phyloP scores from a whole-genome alignment of 768 basidiomycete genomes.

The Boletus rex-veris region DNA sequence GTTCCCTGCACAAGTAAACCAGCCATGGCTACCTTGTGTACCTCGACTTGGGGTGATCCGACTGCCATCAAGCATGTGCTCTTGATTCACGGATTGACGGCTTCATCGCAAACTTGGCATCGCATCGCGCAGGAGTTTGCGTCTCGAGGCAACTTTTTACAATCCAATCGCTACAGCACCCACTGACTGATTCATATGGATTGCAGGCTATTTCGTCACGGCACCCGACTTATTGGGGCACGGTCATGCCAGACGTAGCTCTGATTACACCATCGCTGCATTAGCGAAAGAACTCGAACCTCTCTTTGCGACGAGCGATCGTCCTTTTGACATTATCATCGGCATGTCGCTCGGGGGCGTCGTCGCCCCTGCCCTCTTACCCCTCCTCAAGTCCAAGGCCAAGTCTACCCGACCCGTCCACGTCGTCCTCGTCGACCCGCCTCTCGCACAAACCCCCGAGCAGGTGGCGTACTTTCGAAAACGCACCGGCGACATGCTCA shows the following conservation, averaged over 20 bases:
- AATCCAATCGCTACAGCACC: background rate
- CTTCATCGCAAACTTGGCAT: conserved; percentile 14
- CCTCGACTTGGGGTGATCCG: conserved; percentile 19
- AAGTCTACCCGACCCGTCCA: background rate
- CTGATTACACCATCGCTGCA: conserved; percentile 13
- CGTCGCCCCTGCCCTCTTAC: conserved; percentile 11
- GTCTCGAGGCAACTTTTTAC: conserved; percentile 10
- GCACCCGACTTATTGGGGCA: conserved; percentile 28
- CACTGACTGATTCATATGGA: background rate
- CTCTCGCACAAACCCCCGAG: conserved; percentile 1
- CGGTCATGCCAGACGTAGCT: conserved; percentile 2
- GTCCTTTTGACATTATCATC: conserved; percentile 12
- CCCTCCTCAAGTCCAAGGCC: conserved; percentile 5
- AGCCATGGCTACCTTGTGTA: background rate
- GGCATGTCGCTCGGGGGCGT: conserved; percentile 23
- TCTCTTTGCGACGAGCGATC: background rate
- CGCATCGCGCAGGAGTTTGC: conserved; percentile 14
- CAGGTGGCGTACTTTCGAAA: background rate
- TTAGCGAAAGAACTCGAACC: conserved; percentile 13
- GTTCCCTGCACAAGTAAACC: too few relatives aligned
- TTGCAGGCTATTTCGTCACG: conserved; percentile 22
- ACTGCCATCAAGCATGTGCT: conserved; percentile 13
- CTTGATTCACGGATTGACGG: conserved; percentile 19
- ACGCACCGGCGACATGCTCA: accelerated
- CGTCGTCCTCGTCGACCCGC: conserved; percentile 22